A percentile compares a stretch with the other conserved stretches of the same genome.
Evolutionary conservation across 768 basidiomycete species (phyloP).

Genomic region (Suillus ampliporus): DNA sequence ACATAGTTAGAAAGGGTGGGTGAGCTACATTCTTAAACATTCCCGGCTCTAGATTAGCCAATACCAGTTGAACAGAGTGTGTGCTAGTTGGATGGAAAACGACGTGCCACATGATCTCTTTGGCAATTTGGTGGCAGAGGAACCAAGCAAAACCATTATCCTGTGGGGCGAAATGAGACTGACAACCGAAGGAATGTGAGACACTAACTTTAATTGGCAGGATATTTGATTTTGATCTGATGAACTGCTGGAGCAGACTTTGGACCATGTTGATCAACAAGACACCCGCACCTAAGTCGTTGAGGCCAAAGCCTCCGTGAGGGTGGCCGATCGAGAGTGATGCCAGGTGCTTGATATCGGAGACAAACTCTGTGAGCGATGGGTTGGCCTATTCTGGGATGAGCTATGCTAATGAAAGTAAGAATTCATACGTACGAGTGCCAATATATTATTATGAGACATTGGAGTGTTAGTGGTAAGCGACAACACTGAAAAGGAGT

Average conservation of each 20-base stretch:
- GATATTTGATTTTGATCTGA: neutral
- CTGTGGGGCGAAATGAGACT: neutral
- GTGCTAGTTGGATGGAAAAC: neutral
- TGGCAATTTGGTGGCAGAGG: neutral
- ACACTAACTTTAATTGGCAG: neutral
- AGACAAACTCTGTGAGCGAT: neutral
- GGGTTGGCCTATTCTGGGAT: constrained; percentile 1
- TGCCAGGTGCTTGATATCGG: neutral
- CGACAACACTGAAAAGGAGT: neutral
- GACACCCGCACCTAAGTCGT: too few relatives aligned
- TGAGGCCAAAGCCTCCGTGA: neutral
- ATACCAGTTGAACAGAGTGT: neutral
- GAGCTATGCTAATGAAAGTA: neutral
- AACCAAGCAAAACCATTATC: neutral
- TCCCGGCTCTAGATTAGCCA: neutral
- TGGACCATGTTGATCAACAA: neutral
- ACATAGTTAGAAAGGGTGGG: too few relatives aligned
- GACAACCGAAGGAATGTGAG: neutral
- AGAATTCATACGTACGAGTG: neutral
- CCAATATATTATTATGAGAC: neutral
- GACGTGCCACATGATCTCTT: neutral
- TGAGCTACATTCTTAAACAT: too few relatives aligned
- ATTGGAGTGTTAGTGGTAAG: too few relatives aligned
- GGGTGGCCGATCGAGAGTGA: neutral
- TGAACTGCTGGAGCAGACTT: neutral